A percentile compares a stretch with the other conserved stretches of the same genome.
Conservation (phyloP, 805 yeast genomes). For the Alloascoidea africana region DNA sequence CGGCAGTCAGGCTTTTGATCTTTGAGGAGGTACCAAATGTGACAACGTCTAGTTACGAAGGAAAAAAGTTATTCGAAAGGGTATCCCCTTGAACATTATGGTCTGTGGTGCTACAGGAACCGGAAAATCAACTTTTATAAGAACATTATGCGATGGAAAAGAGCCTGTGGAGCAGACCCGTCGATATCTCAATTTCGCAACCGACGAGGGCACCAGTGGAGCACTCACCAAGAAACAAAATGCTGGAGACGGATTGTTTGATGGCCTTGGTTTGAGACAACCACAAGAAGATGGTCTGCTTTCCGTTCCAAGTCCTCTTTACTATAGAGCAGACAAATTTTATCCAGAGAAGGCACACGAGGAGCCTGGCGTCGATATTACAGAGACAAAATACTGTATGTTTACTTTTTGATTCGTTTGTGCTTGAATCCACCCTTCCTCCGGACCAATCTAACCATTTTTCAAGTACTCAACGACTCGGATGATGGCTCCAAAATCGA, state of each 20-base stretch:
- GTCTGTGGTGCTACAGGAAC: slow-evolving; percentile 77
- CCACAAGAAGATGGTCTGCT: slow-evolving; percentile 26
- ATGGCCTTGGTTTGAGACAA: too few relatives aligned
- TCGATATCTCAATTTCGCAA: slow-evolving; percentile 20
- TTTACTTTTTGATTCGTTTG: too few relatives aligned
- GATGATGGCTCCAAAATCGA: slow-evolving; percentile 75
- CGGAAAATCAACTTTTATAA: slow-evolving; percentile 87
- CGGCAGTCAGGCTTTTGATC: too few relatives aligned
- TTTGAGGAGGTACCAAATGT: too few relatives aligned
- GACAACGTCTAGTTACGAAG: slow-evolving; percentile 50
- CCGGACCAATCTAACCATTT: slow-evolving; percentile 1
- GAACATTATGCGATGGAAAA: slow-evolving; percentile 75
- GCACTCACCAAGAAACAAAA: slow-evolving; percentile 14
- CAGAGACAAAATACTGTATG: too few relatives aligned
- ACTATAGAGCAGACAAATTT: too few relatives aligned
- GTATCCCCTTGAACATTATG: slow-evolving; percentile 76
- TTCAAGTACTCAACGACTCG: slow-evolving; percentile 37
- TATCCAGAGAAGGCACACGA: slow-evolving; percentile 13
- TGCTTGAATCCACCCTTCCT: not conserved
- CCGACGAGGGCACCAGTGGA: slow-evolving; percentile 26
- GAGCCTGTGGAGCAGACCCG: slow-evolving; percentile 27
- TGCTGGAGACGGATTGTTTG: too few relatives aligned
- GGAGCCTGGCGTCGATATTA: slow-evolving; percentile 13
- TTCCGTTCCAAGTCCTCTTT: too few relatives aligned
- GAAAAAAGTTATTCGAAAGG: slow-evolving; percentile 69